Evolutionary conservation across 495 filamentous ascomycete species (phyloP).

Genomic region (Penicillium fimorum): DNA sequence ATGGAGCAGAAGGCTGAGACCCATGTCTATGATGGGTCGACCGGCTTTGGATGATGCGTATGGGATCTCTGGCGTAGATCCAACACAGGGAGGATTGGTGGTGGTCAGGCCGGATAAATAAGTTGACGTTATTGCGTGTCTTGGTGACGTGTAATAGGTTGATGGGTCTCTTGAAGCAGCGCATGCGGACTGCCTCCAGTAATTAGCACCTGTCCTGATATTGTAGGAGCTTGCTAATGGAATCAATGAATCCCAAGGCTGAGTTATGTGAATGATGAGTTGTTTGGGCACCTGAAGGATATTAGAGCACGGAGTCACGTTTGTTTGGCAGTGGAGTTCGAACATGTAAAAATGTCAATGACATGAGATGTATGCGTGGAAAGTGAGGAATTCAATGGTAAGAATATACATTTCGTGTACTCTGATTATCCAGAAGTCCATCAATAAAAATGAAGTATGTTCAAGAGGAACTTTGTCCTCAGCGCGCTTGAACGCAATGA

Average conservation of each 20-base stretch:
- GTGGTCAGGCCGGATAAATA: no score
- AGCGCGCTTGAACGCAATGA: conserved; percentile 16
- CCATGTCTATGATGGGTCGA: no score
- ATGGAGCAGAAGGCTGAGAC: no score
- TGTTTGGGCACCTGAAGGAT: not conserved
- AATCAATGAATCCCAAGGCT: not conserved
- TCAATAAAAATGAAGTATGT: not conserved
- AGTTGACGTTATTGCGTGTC: no score
- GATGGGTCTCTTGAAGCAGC: not conserved
- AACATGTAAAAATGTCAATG: not conserved
- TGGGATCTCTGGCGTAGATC: no score
- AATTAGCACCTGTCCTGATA: not conserved
- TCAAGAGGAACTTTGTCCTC: not conserved
- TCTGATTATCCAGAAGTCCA: not conserved
- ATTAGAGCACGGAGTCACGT: not conserved
- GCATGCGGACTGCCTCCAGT: not conserved
- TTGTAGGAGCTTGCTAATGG: not conserved
- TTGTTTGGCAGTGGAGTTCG: not conserved
- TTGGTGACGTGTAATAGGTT: no score
- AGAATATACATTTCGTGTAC: not conserved
- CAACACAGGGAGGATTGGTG: no score
- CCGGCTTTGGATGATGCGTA: no score
- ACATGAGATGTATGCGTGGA: not conserved
- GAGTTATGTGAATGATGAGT: not conserved
- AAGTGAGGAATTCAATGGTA: not conserved